phyloP scores from a whole-genome alignment of 179 eudicot species.

The Silene vulgaris region DNA sequence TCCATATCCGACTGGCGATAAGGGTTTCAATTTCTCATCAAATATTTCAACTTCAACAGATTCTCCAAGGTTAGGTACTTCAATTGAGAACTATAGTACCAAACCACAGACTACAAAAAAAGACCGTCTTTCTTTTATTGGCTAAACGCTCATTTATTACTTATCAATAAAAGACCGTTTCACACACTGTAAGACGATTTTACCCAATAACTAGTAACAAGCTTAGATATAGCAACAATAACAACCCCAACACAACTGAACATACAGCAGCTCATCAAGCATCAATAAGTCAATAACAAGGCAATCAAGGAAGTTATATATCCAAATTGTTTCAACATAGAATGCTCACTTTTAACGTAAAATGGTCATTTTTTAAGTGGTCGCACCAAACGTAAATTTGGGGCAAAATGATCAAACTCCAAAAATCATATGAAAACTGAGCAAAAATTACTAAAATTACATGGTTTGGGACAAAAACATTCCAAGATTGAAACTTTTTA shows the following conservation, averaged over 20 bases:
- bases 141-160: too few species aligned
- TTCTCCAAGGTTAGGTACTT: neutral
- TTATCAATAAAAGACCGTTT: too few species aligned
- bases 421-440: neutral
- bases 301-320: neutral
- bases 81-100: neutral
- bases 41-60: neutral
- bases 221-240: too few species aligned
- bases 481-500: conserved; percentile 8
- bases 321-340: too few species aligned
- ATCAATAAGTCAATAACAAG: neutral
- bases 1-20: neutral
- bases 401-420: neutral
- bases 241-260: too few species aligned
- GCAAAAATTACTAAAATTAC: neutral
- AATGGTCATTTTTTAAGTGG: too few species aligned
- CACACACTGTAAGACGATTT: too few species aligned
- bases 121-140: too few species aligned
- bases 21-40: neutral
- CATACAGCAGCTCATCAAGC: neutral
- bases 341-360: too few species aligned
- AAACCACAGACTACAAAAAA: too few species aligned
- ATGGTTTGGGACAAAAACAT: neutral
- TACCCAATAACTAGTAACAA: too few species aligned
- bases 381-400: too few species aligned